phyloP scores from a whole-genome alignment of 2,329 filamentous ascomycete genomes.

The Colletotrichum sojae region DNA sequence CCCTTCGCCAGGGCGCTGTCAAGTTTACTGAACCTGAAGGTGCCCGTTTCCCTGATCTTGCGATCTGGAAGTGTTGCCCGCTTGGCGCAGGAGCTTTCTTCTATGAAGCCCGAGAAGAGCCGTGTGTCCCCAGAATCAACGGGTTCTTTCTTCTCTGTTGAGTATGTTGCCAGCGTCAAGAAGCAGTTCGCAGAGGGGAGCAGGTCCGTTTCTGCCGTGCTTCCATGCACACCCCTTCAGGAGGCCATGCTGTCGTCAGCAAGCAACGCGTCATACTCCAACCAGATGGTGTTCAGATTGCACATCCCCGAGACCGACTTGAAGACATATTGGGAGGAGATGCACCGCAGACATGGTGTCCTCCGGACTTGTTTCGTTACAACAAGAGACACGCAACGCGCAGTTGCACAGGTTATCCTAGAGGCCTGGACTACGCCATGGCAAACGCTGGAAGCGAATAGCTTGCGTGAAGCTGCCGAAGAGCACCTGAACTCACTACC shows the following conservation, averaged over 20 bases:
- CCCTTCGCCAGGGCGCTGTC: constrained; percentile 72
- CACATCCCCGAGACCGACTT: constrained; percentile 65
- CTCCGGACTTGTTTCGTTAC: constrained; percentile 82
- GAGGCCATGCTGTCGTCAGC: constrained; percentile 84
- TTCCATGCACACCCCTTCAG: constrained; percentile 90
- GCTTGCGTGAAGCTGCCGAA: constrained; percentile 54
- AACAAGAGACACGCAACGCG: constrained; percentile 71
- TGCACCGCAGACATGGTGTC: constrained; percentile 79
- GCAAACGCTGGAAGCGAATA: constrained; percentile 51
- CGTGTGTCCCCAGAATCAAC: not conserved
- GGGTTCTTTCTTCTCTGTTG: not conserved
- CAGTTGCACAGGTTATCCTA: constrained; percentile 82
- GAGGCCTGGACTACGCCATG: constrained; percentile 58
- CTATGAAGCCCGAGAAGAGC: not conserved
- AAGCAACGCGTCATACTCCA: constrained; percentile 74
- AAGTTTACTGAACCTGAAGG: constrained; percentile 58
- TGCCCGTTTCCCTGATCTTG: constrained; percentile 80
- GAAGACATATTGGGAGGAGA: constrained; percentile 71
- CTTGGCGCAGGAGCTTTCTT: constrained; percentile 59
- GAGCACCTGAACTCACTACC: constrained; percentile 57
- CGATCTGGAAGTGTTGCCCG: constrained; percentile 76
- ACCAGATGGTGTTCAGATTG: constrained; percentile 77
- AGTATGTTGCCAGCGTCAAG: constrained; percentile 9
- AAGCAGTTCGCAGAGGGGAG: constrained; percentile 48
- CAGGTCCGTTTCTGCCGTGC: constrained; percentile 65